Evolutionary conservation across 192 early-diverging fungal genomes (phyloP).

Genomic region (Coemansia sp.): DNA sequence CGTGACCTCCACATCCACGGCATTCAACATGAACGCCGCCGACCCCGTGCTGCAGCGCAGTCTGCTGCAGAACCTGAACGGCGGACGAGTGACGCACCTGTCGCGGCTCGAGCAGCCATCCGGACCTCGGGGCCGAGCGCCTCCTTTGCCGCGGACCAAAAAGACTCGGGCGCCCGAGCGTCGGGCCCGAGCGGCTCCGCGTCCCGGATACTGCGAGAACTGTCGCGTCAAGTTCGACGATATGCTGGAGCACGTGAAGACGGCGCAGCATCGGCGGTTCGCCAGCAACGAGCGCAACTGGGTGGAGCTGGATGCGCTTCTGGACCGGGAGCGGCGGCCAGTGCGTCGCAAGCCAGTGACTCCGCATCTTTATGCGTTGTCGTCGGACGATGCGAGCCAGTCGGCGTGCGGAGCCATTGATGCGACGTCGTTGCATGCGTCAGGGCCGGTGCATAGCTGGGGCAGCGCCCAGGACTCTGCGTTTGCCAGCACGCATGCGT

Average conservation of each 20-base stretch:
- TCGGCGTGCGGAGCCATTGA: not conserved
- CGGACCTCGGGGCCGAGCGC: not conserved
- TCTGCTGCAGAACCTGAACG: conserved; percentile 48
- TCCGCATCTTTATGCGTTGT: conserved; percentile 23
- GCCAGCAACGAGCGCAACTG: conserved; percentile 51
- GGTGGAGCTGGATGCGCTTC: conserved; percentile 43
- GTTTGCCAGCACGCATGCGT: conserved; percentile 24
- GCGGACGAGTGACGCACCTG: conserved; percentile 46
- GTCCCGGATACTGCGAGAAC: conserved; percentile 57
- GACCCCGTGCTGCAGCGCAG: conserved; percentile 46
- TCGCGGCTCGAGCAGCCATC: conserved; percentile 49
- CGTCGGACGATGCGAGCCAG: conserved; percentile 34
- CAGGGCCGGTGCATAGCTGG: conserved; percentile 14
- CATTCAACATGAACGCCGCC: conserved; percentile 33
- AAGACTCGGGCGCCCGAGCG: conserved; percentile 42
- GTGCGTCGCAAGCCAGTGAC: conserved; percentile 14
- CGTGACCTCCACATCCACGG: conserved; percentile 46
- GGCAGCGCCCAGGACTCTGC: not conserved
- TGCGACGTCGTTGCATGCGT: conserved; percentile 12
- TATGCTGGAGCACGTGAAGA: conserved; percentile 47
- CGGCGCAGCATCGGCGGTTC: conserved; percentile 46
- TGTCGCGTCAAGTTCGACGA: conserved; percentile 54
- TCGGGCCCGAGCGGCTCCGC: conserved; percentile 26
- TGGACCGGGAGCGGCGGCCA: conserved; percentile 38
- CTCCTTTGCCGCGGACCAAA: conserved; percentile 39